These are phyloP conservation scores for Colletotrichum spaethianum DNA, from an alignment of 2,329 filamentous ascomycete species.

Conservation along the genomic window DNA sequence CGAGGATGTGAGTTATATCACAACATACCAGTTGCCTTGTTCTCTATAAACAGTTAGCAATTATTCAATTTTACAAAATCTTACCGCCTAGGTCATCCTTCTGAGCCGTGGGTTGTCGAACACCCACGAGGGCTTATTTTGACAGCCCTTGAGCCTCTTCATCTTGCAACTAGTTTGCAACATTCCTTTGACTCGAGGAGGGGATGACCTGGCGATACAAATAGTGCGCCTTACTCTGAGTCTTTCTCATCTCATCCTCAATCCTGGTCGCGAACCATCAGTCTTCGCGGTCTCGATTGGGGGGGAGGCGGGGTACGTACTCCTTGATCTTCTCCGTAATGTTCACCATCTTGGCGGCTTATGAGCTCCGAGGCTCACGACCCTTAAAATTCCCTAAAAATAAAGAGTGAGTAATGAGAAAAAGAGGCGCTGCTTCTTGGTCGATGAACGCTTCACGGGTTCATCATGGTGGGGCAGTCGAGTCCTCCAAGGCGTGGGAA, in stretches of 20 bases:
- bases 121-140: background rate
- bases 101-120: background rate
- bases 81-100: background rate
- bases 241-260: slow-evolving; percentile 99
- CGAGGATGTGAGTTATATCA: background rate
- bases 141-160: too few species aligned
- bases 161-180: background rate
- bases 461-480: slow-evolving; percentile 40
- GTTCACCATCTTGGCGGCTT: slow-evolving; percentile 85
- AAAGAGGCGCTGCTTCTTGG: background rate
- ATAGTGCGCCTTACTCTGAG: slow-evolving; percentile 81
- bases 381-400: slow-evolving; percentile 11
- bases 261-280: slow-evolving; percentile 75
- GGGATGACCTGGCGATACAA: fast-evolving
- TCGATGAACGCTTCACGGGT: slow-evolving; percentile 37
- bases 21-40: slow-evolving; percentile 94
- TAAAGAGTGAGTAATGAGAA: slow-evolving; percentile 9
- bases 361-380: slow-evolving; percentile 39
- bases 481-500: slow-evolving; percentile 26
- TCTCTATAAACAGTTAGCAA: slow-evolving; percentile 74
- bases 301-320: slow-evolving; percentile 65
- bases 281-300: slow-evolving; percentile 11
- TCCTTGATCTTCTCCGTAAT: slow-evolving; percentile 99
- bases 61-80: background rate
- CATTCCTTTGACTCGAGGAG: background rate